Evolutionary conservation across 805 yeast genomes (phyloP).

Genomic region (Blastobotrys chiropterorum): DNA sequence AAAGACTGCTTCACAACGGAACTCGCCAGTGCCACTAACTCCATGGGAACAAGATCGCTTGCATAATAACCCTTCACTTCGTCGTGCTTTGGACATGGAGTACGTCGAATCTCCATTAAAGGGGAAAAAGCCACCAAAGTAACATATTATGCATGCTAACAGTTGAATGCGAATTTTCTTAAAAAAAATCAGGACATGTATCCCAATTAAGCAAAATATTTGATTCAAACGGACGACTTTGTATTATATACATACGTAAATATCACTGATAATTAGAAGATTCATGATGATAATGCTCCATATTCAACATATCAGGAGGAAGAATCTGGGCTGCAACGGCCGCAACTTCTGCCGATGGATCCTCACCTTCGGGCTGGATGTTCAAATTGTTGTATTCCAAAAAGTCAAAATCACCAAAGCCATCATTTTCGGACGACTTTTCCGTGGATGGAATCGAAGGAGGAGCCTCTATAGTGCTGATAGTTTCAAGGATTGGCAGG

Average conservation of each 20-base stretch:
- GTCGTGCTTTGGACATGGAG: constrained; percentile 5
- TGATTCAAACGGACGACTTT: neutral
- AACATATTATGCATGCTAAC: no score
- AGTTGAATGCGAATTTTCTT: no score
- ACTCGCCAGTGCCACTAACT: constrained; percentile 15
- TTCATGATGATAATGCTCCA: neutral
- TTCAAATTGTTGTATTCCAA: neutral
- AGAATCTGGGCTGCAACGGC: neutral
- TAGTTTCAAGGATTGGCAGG: neutral
- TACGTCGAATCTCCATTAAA: neutral
- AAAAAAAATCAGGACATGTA: no score
- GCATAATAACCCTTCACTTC: constrained; percentile 2
- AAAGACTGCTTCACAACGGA: neutral
- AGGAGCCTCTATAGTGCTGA: neutral
- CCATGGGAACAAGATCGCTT: constrained; percentile 30
- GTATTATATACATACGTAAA: neutral
- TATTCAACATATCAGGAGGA: neutral
- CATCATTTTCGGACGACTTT: neutral
- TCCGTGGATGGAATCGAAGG: neutral
- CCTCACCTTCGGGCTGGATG: neutral
- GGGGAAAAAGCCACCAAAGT: neutral
- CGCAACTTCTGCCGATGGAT: neutral
- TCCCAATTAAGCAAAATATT: no score
- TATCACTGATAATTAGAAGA: neutral
- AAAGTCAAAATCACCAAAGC: neutral